A percentile compares a stretch with the other conserved stretches of the same genome.
These are phyloP conservation scores for Pseudozyma sp. DNA, from an alignment of 1,284 basidiomycete species.

Conservation along the genomic window DNA sequence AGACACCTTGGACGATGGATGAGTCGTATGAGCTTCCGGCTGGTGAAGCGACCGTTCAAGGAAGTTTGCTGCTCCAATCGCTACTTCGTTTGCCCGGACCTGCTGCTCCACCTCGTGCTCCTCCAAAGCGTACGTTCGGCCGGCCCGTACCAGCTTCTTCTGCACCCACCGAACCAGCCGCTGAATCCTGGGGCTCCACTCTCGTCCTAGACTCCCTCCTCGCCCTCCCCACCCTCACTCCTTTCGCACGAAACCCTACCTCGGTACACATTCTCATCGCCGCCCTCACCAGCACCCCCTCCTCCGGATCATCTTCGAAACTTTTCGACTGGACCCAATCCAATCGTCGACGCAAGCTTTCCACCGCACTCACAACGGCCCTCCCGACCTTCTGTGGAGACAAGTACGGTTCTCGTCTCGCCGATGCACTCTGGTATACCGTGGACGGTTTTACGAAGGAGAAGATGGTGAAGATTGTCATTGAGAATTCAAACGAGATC, in stretches of 20 bases:
- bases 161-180: background rate
- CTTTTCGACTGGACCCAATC: constrained; percentile 14
- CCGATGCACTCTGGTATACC: constrained; percentile 57
- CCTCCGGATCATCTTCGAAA: constrained; percentile 1
- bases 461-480: constrained; percentile 44
- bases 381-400: constrained; percentile 52
- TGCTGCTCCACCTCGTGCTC: constrained; percentile 21
- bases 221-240: constrained; percentile 39
- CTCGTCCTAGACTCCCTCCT: constrained; percentile 49
- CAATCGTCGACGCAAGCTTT: constrained; percentile 41
- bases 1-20: constrained; percentile 30
- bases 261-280: constrained; percentile 48
- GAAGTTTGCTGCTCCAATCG: constrained; percentile 62
- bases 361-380: constrained; percentile 21
- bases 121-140: constrained; percentile 33
- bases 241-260: constrained; percentile 34
- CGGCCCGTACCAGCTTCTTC: constrained; percentile 11
- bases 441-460: constrained; percentile 55
- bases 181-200: constrained; percentile 18
- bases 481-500: constrained; percentile 46
- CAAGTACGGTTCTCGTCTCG: constrained; percentile 64
- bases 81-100: constrained; percentile 49
- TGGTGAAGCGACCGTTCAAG: constrained; percentile 46
- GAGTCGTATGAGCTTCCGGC: constrained; percentile 14
- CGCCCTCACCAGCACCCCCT: constrained; percentile 23